Evolutionary conservation across 2,329 filamentous ascomycete genomes (phyloP), one percentile per base, ranked within the genome.

Genomic region (Penicillium thymicola): DNA sequence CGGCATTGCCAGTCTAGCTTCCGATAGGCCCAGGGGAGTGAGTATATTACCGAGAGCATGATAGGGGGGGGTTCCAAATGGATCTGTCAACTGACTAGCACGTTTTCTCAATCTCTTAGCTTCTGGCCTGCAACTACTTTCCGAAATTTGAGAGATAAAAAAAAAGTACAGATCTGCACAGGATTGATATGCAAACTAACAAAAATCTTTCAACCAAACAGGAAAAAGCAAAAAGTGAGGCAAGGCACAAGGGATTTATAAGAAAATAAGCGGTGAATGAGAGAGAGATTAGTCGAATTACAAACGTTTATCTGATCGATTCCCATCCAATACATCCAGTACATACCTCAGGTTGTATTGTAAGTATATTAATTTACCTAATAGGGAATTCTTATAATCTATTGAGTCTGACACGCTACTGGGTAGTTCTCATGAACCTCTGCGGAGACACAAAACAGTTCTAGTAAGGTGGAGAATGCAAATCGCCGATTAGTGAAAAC

Each of bases 251-350:
- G 11, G 23, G 14, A 30, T 18, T 18, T 38, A 36, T 14, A 50
- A 37, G n/a, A 53, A 42, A 61, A 65, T 51, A 63, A 65, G 63
- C 63, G 63, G 63, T 65, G 63, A 60, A 65, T 61, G 44, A 40
- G 30, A 30, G 16, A 34, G 18, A 46, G 34, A 32, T 30, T 51
- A 46, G 62, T 59, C 45, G 48, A 16, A 38, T 51, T 63, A 18
- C 27, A 27, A 50, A 61, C 57, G n/a, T 51, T 59, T 63, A 65
- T 64, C 63, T 64, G 63, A 65, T 65, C 47, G 53, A 47, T 30
- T 50, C 34, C 30, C 10, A n/a, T 25, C 9, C 38, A 8, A 21
- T 40, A 25, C 38, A 32, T 14, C 38, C 18, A 5, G 18, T 40
- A 40, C 36, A 38, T 11, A 38, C 36, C 36, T 13, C 5, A 18